phyloP scores from a whole-genome alignment of 2,329 filamentous ascomycete species.

The Aspergillus pseudoterreus region DNA sequence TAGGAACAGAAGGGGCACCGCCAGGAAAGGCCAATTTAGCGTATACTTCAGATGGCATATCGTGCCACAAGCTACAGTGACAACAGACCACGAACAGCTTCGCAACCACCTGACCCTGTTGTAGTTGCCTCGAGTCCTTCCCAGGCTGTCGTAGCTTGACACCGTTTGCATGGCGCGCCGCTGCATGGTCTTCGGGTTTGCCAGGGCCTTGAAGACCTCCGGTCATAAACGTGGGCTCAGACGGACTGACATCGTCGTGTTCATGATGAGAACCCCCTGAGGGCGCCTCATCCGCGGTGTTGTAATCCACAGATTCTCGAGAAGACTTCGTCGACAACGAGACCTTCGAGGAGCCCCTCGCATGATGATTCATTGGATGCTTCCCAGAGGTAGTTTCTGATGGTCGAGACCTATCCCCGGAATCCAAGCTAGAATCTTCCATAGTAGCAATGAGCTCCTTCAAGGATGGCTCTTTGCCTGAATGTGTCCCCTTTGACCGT shows the following conservation, averaged over 20 bases:
- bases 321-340: conserved; percentile 15
- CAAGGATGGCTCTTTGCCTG: no score
- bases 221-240: not conserved
- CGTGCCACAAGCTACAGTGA: conserved; percentile 42
- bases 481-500: no score
- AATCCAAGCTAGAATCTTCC: no score
- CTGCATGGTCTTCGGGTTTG: not conserved
- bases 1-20: conserved; percentile 1
- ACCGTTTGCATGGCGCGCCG: not conserved
- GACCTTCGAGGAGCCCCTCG: not conserved
- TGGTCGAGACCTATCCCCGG: no score
- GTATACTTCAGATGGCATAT: conserved; percentile 39
- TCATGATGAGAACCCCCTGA: conserved; percentile 13
- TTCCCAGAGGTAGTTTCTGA: not conserved
- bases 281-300: conserved; percentile 28
- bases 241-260: not conserved
- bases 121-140: conserved; percentile 11
- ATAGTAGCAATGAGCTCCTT: no score
- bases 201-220: not conserved
- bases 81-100: conserved; percentile 45
- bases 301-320: conserved; percentile 26
- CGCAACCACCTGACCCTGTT: conserved; percentile 23
- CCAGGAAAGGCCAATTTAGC: conserved; percentile 31
- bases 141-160: conserved; percentile 4
- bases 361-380: not conserved